Evolutionary conservation across 257 asterid genomes (phyloP), one percentile per base, ranked within the genome.

Genomic region (Avicennia marina): DNA sequence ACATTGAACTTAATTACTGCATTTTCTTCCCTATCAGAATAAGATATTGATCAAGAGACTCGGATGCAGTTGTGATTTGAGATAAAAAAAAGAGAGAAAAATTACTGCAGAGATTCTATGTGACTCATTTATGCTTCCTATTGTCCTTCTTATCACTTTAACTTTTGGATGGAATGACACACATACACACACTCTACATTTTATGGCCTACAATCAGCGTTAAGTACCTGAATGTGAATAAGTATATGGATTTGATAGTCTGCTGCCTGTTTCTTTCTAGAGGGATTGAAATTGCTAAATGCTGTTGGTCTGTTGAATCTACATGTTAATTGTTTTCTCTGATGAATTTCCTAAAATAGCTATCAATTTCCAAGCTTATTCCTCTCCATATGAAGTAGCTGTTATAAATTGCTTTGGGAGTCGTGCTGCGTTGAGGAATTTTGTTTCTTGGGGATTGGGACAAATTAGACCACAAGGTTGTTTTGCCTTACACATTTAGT

Each of bases 291-390:
- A 29, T 4, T 29, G 34, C 34, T 4, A 29, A 29, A 29, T 29
- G 34, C 4, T 29, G 34, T 8, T 29, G 33, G 7, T 29, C 7
- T 29, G 33, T 7, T 29, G 33, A 29, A 29, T 29, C 33, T 29
- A 7, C 12, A 36, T 5, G 41, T 1, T 36, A 36, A 36, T 36
- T 36, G 41, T 36, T 11, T 36, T 36, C 41, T 29, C 48, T 51
- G 57, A 53, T 63, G 41, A 54, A 2, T 27, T 56, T 27, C 45
- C 31, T 5, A 42, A 40, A 11, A 9, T 20, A 13, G 6, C 18
- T 21, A 51, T 31, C 63, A 24, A 36, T 34, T 45, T 38, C 59
- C n/a, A n/a, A n/a, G n/a, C 16, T 60, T 54, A 33, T 21, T 29
- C 4, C 33, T 56, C 45, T 11, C 48, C 29, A 29, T 40, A 29